phyloP scores from a whole-genome alignment of 2,329 filamentous ascomycete genomes.

The Chrysoporthe deuterocubensis region DNA sequence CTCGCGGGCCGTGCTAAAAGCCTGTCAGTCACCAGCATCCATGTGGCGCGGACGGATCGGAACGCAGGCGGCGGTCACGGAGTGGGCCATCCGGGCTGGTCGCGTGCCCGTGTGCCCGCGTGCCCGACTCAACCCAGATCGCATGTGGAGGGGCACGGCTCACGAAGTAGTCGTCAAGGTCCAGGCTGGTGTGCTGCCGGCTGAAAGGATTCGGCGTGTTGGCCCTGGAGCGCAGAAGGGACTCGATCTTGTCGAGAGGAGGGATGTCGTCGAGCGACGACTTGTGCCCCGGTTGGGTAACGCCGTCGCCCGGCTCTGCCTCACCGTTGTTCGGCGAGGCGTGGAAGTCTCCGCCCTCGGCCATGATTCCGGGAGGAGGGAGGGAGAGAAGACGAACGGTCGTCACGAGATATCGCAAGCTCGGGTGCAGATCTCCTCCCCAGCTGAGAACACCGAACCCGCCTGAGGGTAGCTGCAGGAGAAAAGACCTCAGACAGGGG shows the following conservation, averaged over 20 bases:
- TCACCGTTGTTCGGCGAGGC: constrained; percentile 8
- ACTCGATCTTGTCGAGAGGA: constrained; percentile 32
- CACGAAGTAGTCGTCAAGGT: constrained; percentile 53
- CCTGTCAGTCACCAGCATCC: neutral
- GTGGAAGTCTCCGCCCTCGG: constrained; percentile 27
- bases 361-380: constrained; percentile 17
- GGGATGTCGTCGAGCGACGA: constrained; percentile 25
- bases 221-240: constrained; percentile 35
- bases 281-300: constrained; percentile 1
- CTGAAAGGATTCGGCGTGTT: constrained; percentile 38
- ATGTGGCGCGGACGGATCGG: neutral
- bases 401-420: neutral
- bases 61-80: too few species aligned
- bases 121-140: neutral
- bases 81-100: neutral
- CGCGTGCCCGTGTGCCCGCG: neutral
- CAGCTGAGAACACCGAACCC: neutral
- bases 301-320: constrained; percentile 5
- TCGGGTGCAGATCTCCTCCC: neutral
- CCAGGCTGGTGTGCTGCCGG: constrained; percentile 40
- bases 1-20: constrained; percentile 60
- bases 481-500: neutral
- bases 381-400: neutral
- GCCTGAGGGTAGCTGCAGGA: neutral
- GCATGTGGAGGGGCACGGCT: constrained; percentile 26